Evolutionary conservation across 306 rosid genomes (phyloP).

Genomic region (Cucurbita ficifolia): DNA sequence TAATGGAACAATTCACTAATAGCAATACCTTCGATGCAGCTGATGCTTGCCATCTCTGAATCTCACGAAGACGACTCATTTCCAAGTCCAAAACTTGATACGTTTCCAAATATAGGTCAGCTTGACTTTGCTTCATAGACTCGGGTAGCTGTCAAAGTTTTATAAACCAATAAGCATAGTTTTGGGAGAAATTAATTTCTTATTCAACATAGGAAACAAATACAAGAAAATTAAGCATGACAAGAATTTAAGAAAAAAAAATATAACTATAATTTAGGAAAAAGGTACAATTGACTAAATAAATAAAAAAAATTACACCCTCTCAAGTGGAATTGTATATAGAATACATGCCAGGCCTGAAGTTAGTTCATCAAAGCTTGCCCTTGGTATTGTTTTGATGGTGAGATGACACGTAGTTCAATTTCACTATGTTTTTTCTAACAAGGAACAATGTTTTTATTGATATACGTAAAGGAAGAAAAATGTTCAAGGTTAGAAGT

Average conservation of each 20-base stretch:
- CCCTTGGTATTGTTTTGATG: too few species aligned
- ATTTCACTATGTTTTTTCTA: too few species aligned
- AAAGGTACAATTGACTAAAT: too few species aligned
- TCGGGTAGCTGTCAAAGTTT: conserved; percentile 70
- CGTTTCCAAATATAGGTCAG: conserved; percentile 88
- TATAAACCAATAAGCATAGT: neutral
- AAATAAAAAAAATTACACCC: too few species aligned
- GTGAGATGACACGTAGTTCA: too few species aligned
- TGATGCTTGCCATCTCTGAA: conserved; percentile 95
- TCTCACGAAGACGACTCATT: conserved; percentile 96
- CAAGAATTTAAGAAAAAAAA: neutral
- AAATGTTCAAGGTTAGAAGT: neutral
- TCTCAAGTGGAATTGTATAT: too few species aligned
- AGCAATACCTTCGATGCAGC: conserved; percentile 68
- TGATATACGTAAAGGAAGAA: neutral
- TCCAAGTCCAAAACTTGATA: conserved; percentile 98
- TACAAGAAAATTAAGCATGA: neutral
- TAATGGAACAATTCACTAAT: neutral
- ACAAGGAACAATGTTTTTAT: neutral
- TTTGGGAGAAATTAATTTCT: neutral
- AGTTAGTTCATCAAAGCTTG: too few species aligned
- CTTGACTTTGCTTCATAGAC: conserved; percentile 99
- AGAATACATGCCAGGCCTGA: too few species aligned
- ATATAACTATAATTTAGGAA: too few species aligned
- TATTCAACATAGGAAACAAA: neutral